Conservation (phyloP, 345 rosid genomes). For the Reutealis trisperma region DNA sequence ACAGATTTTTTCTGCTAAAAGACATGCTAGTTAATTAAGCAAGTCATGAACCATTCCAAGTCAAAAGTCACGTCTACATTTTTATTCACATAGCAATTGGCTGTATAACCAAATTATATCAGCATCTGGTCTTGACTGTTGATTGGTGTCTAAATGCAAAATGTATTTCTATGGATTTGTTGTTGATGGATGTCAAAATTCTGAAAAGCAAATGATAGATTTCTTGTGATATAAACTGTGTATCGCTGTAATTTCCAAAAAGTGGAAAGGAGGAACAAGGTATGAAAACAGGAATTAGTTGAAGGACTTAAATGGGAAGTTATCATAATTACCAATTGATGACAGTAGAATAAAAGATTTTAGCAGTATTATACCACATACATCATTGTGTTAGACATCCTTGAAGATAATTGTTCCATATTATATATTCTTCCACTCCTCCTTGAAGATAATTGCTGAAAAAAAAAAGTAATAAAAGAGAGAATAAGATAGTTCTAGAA, state of each 20-base stretch:
- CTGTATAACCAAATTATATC: neutral
- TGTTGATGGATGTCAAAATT: neutral
- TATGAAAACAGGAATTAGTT: neutral
- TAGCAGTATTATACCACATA: neutral
- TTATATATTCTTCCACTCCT: conserved; percentile 6
- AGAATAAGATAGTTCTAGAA: neutral
- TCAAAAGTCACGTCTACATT: neutral
- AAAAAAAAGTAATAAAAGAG: neutral
- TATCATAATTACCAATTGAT: conserved; percentile 7
- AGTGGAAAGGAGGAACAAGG: neutral
- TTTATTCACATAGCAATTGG: neutral
- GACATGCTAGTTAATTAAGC: neutral
- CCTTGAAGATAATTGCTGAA: neutral
- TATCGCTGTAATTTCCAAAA: neutral
- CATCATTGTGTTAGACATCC: conserved; percentile 18
- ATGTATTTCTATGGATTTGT: neutral
- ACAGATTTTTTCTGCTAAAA: neutral
- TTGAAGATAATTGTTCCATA: neutral
- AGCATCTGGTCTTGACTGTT: neutral
- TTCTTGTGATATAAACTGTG: neutral
- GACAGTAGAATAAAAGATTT: neutral
- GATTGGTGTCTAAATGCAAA: neutral
- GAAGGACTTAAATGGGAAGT: conserved; percentile 18
- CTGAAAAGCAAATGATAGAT: neutral
- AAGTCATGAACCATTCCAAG: neutral